A percentile compares a stretch with the other conserved stretches of the same genome.
Conservation (phyloP, 768 basidiomycete species). For the Collybiopsis confluens region DNA sequence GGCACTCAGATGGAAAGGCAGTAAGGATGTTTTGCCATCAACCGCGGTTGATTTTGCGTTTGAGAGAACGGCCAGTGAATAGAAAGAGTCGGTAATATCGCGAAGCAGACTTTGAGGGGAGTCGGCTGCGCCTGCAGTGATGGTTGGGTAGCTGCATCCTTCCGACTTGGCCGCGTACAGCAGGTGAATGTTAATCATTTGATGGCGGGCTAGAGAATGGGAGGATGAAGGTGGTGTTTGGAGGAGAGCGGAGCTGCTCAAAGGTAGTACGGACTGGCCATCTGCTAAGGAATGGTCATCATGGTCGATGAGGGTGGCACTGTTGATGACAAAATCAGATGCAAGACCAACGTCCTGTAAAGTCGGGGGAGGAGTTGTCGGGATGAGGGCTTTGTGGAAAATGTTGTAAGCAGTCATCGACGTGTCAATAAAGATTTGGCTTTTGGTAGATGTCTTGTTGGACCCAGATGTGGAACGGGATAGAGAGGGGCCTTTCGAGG, state of each 20-base stretch:
- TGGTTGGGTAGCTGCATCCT: constrained; percentile 29
- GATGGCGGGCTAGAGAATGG: constrained; percentile 29
- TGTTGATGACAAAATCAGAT: constrained; percentile 30
- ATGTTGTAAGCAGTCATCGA: constrained; percentile 50
- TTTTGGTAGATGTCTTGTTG: constrained; percentile 16
- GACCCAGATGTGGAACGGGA: constrained; percentile 21
- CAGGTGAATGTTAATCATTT: constrained; percentile 59
- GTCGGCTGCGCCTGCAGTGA: constrained; percentile 26
- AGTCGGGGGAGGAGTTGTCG: constrained; percentile 32
- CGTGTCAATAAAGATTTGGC: constrained; percentile 35
- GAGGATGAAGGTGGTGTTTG: constrained; percentile 44
- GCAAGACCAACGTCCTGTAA: constrained; percentile 31
- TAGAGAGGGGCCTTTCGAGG: constrained; percentile 23
- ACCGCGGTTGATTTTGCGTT: constrained; percentile 40
- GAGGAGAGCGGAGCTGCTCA: constrained; percentile 55
- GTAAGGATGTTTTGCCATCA: constrained; percentile 41
- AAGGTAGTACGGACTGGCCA: constrained; percentile 43
- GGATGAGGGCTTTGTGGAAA: constrained; percentile 30
- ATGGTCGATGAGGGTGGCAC: constrained; percentile 16
- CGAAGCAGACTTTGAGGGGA: constrained; percentile 25
- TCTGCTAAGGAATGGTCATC: constrained; percentile 18
- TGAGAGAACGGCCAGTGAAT: constrained; percentile 65
- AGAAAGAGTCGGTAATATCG: constrained; percentile 66
- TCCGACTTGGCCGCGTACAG: constrained; percentile 45
- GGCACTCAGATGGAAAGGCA: constrained; percentile 76